Base-by-base conservation (phyloP, 2,329 filamentous ascomycete genomes). In the Ophiocordyceps sinensis region DNA sequence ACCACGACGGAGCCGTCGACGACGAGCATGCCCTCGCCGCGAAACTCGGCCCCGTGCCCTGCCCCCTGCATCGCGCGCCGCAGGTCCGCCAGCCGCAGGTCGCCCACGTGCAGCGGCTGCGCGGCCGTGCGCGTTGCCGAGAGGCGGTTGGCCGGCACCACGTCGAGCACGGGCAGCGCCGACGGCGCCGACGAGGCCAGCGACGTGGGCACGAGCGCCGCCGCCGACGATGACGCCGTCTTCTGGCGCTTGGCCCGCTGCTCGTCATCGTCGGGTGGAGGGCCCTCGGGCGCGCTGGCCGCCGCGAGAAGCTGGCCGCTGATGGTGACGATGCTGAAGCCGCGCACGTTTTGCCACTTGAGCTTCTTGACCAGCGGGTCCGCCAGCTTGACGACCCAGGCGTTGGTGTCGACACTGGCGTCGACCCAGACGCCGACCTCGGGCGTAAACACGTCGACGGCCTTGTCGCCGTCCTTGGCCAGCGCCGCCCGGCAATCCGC, bases 331-430 rank as follows among this genome's bases (percentile, higher is more conserved):
- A 98, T 85, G 32, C 86, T 84, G 8, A 96, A 68, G 2, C 84
- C 87, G 42, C 86, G 80, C 21, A 96, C 87, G 44, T 85, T 88
- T 64, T 96, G 91, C 91, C 91, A 96, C 54, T 85, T 85, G 44
- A 98, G 71, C 50, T 82, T 82, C 61, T 85, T 85, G 44, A 94
- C 83, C 17, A 98, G 75, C 36, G 75, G 68, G 50, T 89, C 85
- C 38, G 85, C 87, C 15, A 98, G 72, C 60, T 88, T 94, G 45
- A 98, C 84, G 21, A 85, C 81, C 91, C 93, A 98, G 4, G 91
- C 88, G 57, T 96, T 95, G 5, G 89, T 96, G 57, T 98, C 91
- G 35, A 96, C 89, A 54, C 88, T 95, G 12, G 89, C 91, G 59
- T 98, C 81, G 35, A 98, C 72, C 13, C 71, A 67, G 29, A 73